These are phyloP conservation scores for Sporothrix luriei DNA, from an alignment of 2,329 filamentous ascomycete species.

Conservation along the genomic window DNA sequence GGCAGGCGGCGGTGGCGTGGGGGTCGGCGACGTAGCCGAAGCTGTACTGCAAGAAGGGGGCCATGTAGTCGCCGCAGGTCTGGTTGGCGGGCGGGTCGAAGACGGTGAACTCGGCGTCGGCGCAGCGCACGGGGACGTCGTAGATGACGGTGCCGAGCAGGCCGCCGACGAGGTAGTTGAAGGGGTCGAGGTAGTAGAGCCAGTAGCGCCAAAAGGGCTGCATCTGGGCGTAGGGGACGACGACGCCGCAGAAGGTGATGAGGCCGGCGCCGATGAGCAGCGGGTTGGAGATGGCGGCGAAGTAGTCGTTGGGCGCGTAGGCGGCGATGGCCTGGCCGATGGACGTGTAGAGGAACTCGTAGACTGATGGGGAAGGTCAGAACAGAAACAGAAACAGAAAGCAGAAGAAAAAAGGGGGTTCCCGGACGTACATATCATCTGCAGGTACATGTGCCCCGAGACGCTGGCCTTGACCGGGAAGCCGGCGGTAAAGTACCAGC, in stretches of 20 bases:
- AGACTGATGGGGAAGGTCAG: slow-evolving; percentile 41
- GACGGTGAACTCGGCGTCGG: slow-evolving; percentile 52
- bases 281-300: slow-evolving; percentile 61
- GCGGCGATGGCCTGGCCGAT: slow-evolving; percentile 67
- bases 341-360: slow-evolving; percentile 62
- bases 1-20: slow-evolving; percentile 60
- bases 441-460: slow-evolving; percentile 43
- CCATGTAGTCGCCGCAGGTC: slow-evolving; percentile 62
- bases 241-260: slow-evolving; percentile 72
- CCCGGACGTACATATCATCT: slow-evolving; percentile 46
- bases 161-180: slow-evolving; percentile 62
- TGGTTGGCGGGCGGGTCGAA: slow-evolving; percentile 55
- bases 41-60: slow-evolving; percentile 52
- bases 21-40: slow-evolving; percentile 55
- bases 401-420: not conserved
- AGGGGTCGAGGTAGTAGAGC: slow-evolving; percentile 65
- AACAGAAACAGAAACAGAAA: too few species aligned
- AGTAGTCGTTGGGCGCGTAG: slow-evolving; percentile 63
- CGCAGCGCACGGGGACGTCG: slow-evolving; percentile 52
- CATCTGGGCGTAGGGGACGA: slow-evolving; percentile 67
- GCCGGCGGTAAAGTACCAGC: slow-evolving; percentile 34
- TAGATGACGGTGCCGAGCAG: slow-evolving; percentile 58
- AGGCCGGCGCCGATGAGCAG: slow-evolving; percentile 57
- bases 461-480: slow-evolving; percentile 58
- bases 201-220: slow-evolving; percentile 69